Evolutionary conservation across 2,329 filamentous ascomycete genomes (phyloP), one percentile per base, ranked within the genome.

Genomic region (Talaromyces albobiverticillius): DNA sequence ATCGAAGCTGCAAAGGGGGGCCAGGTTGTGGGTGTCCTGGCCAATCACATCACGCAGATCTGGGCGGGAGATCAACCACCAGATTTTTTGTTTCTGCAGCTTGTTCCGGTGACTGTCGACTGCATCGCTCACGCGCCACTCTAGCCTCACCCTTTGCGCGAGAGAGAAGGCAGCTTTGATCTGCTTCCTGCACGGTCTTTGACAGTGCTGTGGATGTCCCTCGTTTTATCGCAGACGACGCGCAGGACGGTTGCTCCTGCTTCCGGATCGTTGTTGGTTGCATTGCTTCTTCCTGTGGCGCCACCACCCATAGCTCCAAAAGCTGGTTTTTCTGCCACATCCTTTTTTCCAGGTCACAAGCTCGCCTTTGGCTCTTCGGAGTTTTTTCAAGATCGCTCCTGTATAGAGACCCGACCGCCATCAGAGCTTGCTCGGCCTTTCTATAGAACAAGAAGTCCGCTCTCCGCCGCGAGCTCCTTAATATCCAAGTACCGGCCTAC

Each of bases 181-280:
- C n/a, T n/a, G n/a, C n/a, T n/a, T n/a, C n/a, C n/a, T n/a, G n/a
- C 31, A 34, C 7, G 11, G 9, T 34, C 6, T 14, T 34, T 34
- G 31, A 14, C 31, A 34, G 31, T 14, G 31, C 59, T 56, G 66
- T 69, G 68, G 64, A 72, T 72, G 70, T 70, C 66, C 67, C 62
- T 58, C 55, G 61, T 54, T 61, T 64, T 64, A 63, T 58, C 64
- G 45, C 56, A 51, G 59, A 51, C 55, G 26, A 46, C 41, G 47
- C 65, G 59, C 61, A 65, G 60, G 67, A 65, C 64, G 64, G 63
- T 61, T 63, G 57, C 60, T 61, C 52, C 51, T 32, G 46, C 56
- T 34, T 43, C 50, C 34, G 29, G 41, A 22, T 43, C 20, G n/a
- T 36, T 31, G 14, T n/a, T n/a, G n/a, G n/a, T n/a, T n/a, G n/a